Percentiles rank a stretch among this genome's conserved stretches.
These are phyloP conservation scores for Astrephomene gubernaculifera DNA, from an alignment of 139 green algal genomes.

Conservation along the genomic window DNA sequence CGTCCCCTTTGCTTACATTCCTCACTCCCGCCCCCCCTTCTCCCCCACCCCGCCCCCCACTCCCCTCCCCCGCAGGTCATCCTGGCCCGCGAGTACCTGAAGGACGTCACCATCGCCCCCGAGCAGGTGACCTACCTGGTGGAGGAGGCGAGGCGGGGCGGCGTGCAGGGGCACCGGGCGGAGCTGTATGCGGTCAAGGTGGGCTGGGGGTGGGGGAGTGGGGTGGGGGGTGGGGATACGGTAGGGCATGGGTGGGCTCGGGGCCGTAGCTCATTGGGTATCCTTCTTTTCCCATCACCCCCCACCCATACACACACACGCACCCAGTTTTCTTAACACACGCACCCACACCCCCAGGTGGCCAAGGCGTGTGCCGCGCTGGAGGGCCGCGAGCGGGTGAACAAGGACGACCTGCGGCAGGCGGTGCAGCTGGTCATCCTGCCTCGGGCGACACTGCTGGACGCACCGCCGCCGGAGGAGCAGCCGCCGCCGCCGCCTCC, in stretches of 20 bases:
- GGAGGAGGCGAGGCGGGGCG: constrained; percentile 88
- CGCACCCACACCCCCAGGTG: constrained; percentile 54
- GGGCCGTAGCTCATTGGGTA: no score
- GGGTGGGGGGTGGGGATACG: not conserved
- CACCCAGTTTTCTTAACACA: no score
- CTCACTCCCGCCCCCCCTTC: not conserved
- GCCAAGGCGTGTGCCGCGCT: constrained; percentile 90
- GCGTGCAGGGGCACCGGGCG: constrained; percentile 90
- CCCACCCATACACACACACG: no score
- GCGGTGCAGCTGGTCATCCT: constrained; percentile 98
- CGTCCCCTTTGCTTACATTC: not conserved
- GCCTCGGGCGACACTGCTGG: constrained; percentile 76
- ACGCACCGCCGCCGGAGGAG: constrained; percentile 77
- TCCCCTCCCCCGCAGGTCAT: constrained; percentile 76
- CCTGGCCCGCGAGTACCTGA: constrained; percentile 96
- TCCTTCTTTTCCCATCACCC: no score
- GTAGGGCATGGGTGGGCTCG: no score
- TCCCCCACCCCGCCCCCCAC: not conserved
- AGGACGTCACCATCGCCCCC: constrained; percentile 89
- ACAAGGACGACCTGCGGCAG: constrained; percentile 92
- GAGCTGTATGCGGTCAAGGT: constrained; percentile 95
- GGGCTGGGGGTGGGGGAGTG: not conserved
- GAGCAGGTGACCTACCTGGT: constrained; percentile 97
- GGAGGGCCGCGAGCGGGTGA: constrained; percentile 87
- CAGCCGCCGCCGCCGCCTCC: constrained; percentile 83